Evolutionary conservation across 371 early-diverging fungal species (phyloP).

Genomic region (Mortierella sp.): DNA sequence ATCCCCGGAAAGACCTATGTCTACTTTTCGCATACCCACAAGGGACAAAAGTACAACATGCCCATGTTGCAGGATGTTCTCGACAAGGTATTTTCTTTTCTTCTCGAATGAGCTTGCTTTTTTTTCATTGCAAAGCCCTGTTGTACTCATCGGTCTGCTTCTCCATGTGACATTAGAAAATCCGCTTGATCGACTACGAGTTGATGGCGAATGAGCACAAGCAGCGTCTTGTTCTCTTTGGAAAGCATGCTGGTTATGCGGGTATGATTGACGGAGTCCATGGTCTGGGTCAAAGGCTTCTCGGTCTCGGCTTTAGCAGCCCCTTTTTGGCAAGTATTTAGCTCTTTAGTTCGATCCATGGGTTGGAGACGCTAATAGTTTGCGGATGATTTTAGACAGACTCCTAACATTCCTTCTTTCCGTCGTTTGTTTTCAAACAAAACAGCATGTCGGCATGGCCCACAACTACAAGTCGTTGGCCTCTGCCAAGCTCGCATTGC

Average conservation of each 20-base stretch:
- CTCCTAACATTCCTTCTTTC: not conserved
- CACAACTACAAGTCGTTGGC: conserved; percentile 88
- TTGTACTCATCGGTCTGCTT: conserved; percentile 21
- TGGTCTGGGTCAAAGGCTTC: conserved; percentile 91
- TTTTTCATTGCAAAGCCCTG: conserved; percentile 8
- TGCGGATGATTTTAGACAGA: not conserved
- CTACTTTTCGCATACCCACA: conserved; percentile 98
- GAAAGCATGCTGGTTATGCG: conserved; percentile 96
- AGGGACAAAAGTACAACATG: conserved; percentile 96
- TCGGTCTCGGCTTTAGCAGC: conserved; percentile 92
- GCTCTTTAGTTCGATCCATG: too few relatives aligned
- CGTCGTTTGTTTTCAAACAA: not conserved
- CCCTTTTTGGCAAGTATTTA: conserved; percentile 85
- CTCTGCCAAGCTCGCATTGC: conserved; percentile 83
- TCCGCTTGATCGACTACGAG: conserved; percentile 96
- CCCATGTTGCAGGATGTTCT: conserved; percentile 88
- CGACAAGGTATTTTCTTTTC: conserved; percentile 77
- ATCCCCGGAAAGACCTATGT: conserved; percentile 92
- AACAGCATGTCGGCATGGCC: conserved; percentile 84
- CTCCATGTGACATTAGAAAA: conserved; percentile 63
- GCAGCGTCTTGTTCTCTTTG: conserved; percentile 92
- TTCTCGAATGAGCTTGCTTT: not conserved
- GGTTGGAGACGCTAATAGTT: not conserved
- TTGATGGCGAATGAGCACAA: conserved; percentile 86
- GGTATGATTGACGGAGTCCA: conserved; percentile 96